Conservation (phyloP, 495 filamentous ascomycete genomes). For the Aspergillus indologenus region DNA sequence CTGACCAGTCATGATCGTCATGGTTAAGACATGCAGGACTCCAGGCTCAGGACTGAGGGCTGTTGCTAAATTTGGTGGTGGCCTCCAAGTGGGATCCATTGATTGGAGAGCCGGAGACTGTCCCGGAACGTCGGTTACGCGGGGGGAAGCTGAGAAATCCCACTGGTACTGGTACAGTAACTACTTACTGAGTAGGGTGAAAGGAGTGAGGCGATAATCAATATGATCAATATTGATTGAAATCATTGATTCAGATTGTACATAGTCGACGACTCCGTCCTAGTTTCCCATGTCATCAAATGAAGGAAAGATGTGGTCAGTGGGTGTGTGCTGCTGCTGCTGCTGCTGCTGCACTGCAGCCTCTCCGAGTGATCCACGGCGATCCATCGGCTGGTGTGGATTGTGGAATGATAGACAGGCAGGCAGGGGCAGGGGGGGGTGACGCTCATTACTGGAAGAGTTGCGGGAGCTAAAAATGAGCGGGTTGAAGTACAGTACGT, state of each 20-base stretch:
- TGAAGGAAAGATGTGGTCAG: neutral
- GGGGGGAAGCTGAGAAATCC: neutral
- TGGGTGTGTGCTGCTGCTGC: neutral
- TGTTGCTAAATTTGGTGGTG: constrained; percentile 4
- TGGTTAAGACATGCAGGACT: neutral
- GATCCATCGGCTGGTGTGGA: neutral
- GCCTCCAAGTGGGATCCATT: neutral
- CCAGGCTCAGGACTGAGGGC: neutral
- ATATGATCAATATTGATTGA: neutral
- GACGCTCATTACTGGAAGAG: neutral
- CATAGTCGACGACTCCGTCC: neutral
- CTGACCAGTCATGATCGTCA: constrained; percentile 4
- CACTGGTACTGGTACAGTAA: neutral
- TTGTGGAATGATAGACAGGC: neutral
- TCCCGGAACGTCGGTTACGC: constrained; percentile 1
- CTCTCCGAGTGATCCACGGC: neutral
- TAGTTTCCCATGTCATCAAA: too few species aligned
- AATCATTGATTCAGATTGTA: neutral
- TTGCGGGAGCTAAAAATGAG: neutral
- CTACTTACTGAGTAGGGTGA: neutral
- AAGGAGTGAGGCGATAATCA: neutral
- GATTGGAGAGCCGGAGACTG: neutral
- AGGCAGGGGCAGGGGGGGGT: neutral
- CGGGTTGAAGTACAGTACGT: neutral
- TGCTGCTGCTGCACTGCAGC: neutral